These are phyloP conservation scores for Chlamydomonas applanata DNA, from an alignment of 139 green algal genomes.

Conservation along the genomic window DNA sequence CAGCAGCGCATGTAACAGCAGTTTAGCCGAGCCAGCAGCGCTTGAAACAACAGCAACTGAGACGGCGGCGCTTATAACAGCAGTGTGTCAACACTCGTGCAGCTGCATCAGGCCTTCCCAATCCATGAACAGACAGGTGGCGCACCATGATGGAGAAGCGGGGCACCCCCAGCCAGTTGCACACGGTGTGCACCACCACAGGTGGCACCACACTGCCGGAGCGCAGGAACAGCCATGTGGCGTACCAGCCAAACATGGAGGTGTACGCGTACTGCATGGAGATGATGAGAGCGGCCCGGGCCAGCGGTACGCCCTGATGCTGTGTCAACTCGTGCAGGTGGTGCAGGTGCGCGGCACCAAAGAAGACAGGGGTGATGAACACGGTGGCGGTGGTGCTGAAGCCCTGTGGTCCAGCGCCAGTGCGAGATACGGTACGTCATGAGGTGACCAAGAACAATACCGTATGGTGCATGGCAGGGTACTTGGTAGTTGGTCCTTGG, in stretches of 20 bases:
- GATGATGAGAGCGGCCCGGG: constrained; percentile 7
- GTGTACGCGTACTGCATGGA: constrained; percentile 71
- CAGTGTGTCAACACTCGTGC: neutral
- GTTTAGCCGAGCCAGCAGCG: neutral
- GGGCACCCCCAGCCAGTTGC: constrained; percentile 78
- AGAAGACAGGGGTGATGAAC: constrained; percentile 68
- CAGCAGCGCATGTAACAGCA: neutral
- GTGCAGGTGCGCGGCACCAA: constrained; percentile 77
- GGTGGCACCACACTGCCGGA: constrained; percentile 47
- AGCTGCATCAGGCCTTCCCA: neutral
- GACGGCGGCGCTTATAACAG: neutral
- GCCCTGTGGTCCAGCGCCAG: too few relatives aligned
- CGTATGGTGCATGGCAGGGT: too few relatives aligned
- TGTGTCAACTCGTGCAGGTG: constrained; percentile 62
- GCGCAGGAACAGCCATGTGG: constrained; percentile 58
- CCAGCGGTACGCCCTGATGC: constrained; percentile 16
- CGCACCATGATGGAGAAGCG: constrained; percentile 37
- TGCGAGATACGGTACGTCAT: too few relatives aligned
- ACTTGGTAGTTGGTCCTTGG: too few relatives aligned
- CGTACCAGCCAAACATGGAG: constrained; percentile 71
- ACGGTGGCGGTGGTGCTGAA: constrained; percentile 19
- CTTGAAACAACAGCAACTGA: neutral
- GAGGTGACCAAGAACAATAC: too few relatives aligned
- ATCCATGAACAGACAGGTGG: neutral
- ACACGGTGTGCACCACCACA: constrained; percentile 60